phyloP scores from a whole-genome alignment of 2,329 filamentous ascomycete species.

The Akanthomyces muscarius region DNA sequence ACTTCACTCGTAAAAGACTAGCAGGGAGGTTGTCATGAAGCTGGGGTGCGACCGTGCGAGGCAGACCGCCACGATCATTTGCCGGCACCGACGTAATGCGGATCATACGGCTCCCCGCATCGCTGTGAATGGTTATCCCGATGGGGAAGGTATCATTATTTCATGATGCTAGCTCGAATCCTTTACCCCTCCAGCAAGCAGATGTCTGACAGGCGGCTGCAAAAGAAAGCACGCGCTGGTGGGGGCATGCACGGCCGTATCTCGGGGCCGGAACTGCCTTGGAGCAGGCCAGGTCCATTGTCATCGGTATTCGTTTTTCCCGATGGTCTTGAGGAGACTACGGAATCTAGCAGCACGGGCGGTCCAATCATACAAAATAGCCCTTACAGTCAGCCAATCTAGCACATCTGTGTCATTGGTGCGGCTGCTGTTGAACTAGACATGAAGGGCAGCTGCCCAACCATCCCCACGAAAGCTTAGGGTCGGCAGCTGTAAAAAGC shows the following conservation, averaged over 20 bases:
- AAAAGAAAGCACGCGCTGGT: neutral
- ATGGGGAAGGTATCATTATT: constrained; percentile 6
- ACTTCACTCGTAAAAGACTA: neutral
- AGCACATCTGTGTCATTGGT: neutral
- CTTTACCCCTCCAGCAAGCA: neutral
- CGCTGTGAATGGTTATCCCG: neutral
- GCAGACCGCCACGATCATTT: neutral
- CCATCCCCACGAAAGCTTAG: neutral
- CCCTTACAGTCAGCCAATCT: neutral
- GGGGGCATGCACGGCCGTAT: neutral
- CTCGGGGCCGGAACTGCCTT: neutral
- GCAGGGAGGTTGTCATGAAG: neutral
- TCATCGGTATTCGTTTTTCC: neutral
- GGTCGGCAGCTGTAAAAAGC: neutral
- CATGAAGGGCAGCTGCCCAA: neutral
- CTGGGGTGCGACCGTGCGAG: neutral
- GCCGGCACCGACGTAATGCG: neutral
- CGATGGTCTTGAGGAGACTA: neutral
- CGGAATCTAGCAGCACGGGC: neutral
- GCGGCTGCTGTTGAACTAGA: neutral
- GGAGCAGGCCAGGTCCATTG: constrained; percentile 10
- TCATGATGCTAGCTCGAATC: constrained; percentile 10
- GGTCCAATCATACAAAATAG: neutral
- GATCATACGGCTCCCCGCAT: neutral
- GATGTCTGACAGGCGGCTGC: neutral